Evolutionary conservation across 1,139 yeast genomes (phyloP), one percentile per base, ranked within the genome.

Genomic region (Hyphopichia pseudoburtonii): DNA sequence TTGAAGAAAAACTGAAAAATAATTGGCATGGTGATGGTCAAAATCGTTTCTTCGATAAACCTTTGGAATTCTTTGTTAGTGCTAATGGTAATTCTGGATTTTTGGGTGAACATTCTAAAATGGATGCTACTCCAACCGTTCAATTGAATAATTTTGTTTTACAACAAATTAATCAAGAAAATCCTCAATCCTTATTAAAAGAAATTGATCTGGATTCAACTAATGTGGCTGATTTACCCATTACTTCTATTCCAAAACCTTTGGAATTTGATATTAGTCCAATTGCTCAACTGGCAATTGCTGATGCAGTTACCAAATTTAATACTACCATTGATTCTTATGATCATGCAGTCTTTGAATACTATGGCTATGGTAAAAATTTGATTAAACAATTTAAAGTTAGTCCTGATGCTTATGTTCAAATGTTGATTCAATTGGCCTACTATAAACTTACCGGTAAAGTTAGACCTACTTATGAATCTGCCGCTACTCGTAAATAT

Each of bases 111-210:
- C 98, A 92, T 69, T 88, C 97, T 24, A 86, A 80, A 73, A 92
- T 92, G 97, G 98, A 92, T 63, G 98, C 97, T 45, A 88, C 97
- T 16, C 96, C 97, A 54, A 92, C 96, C 27, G 82, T 87, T 52
- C 82, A 90, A 53, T 68, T 92, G 66, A 90, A 90, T 64, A 90
- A 88, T 64, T 82, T 74, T 56, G 74, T 90, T 35, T 73, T 81
- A 48, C 73, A 73, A 37, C 77, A 79, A 51, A 66, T 86, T 44
- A 46, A 61, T 46, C 74, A 80, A 59, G 70, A 55, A 50, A 63
- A 56, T 57, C 74, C 73, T 9, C 50, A 52, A 19, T 54, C 50
- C 4, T 56, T 71, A 26, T 34, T 68, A 39, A 39, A 51, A 17
- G 70, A 61, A 34, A 46, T 64, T 32, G 40, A 40, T 26, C 56